A percentile compares a stretch with the other conserved stretches of the same genome.
These are phyloP conservation scores for Speleostelium caveatum DNA, from an alignment of 78 protist species.

Conservation along the genomic window DNA sequence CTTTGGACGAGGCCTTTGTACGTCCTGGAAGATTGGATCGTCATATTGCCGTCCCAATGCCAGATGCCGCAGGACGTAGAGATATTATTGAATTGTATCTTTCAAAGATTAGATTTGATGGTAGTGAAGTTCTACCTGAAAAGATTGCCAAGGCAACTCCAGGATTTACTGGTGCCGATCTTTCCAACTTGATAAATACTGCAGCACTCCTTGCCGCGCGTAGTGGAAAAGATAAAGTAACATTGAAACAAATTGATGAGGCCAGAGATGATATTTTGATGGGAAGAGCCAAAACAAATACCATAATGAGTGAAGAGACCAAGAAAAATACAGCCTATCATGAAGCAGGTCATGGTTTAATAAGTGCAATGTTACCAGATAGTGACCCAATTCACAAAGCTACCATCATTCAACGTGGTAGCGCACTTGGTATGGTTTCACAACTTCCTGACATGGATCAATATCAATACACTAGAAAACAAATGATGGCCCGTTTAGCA, in stretches of 20 bases:
- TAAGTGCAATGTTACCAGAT: constrained; percentile 85
- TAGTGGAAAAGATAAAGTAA: constrained; percentile 54
- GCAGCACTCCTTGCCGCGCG: constrained; percentile 95
- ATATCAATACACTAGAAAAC: constrained; percentile 53
- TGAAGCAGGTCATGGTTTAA: constrained; percentile 98
- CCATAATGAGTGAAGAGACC: constrained; percentile 73
- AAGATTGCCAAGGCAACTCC: constrained; percentile 76
- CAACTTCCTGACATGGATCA: constrained; percentile 89
- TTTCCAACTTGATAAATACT: constrained; percentile 91
- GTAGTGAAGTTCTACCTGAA: constrained; percentile 9
- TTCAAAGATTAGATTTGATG: constrained; percentile 6
- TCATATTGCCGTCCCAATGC: constrained; percentile 90
- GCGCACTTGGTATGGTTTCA: constrained; percentile 87
- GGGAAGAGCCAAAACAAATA: constrained; percentile 70
- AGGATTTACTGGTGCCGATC: constrained; percentile 95
- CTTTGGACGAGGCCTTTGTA: constrained; percentile 96
- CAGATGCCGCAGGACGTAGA: constrained; percentile 85
- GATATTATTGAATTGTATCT: constrained; percentile 56
- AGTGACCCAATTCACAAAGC: constrained; percentile 96
- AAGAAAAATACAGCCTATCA: constrained; percentile 92
- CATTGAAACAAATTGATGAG: constrained; percentile 84
- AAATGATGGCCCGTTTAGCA: constrained; percentile 86
- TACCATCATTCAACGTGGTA: constrained; percentile 94
- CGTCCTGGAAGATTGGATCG: constrained; percentile 99
- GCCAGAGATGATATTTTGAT: constrained; percentile 93